These are phyloP conservation scores for Leishmania braziliensis DNA, from an alignment of 208 protist species.

Conservation along the genomic window DNA sequence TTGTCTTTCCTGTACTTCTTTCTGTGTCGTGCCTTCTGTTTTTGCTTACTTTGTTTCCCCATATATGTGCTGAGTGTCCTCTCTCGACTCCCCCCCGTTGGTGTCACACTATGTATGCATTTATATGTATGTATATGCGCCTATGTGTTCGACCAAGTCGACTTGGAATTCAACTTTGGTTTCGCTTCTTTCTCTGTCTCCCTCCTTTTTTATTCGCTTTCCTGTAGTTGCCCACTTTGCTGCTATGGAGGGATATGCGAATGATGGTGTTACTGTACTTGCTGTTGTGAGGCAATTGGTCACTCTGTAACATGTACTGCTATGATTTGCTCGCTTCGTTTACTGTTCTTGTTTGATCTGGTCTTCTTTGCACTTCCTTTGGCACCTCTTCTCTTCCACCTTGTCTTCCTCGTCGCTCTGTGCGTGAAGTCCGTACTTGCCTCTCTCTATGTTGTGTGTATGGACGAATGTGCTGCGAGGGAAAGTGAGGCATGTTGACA, in stretches of 20 bases:
- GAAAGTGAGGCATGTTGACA: neutral
- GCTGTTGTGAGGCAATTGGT: neutral
- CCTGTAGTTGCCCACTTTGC: slow-evolving; percentile 1
- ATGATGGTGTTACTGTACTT: neutral
- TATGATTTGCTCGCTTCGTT: neutral
- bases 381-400: neutral
- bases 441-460: neutral
- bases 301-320: neutral
- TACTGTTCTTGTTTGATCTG: neutral
- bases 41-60: slow-evolving; percentile 12
- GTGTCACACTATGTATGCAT: neutral
- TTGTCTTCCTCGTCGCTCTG: neutral
- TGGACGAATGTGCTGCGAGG: neutral
- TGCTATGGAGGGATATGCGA: neutral
- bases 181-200: neutral
- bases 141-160: neutral
- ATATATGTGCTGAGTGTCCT: neutral
- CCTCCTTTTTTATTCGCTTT: neutral
- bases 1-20: slow-evolving; percentile 12
- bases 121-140: neutral
- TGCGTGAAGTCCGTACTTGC: neutral
- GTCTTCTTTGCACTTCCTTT: neutral
- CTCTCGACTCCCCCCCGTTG: neutral
- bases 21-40: neutral
- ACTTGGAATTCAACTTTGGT: neutral